Evolutionary conservation across 768 basidiomycete genomes (phyloP).

Genomic region (Amyloporia xantha): DNA sequence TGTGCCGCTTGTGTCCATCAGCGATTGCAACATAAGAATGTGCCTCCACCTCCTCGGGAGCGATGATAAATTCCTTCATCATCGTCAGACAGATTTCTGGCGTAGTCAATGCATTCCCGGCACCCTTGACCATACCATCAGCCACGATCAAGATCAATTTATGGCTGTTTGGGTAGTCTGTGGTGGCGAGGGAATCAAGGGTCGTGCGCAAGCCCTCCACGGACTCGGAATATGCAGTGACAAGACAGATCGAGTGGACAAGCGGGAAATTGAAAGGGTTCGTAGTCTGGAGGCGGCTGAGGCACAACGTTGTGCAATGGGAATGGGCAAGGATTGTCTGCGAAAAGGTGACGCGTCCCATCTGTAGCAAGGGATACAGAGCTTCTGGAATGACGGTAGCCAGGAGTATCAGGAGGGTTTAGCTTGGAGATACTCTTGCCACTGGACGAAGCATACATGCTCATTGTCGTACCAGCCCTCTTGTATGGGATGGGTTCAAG

Average conservation of each 20-base stretch:
- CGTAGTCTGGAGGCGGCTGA: slow-evolving; percentile 85
- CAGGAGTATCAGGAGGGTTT: slow-evolving; percentile 69
- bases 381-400: slow-evolving; percentile 69
- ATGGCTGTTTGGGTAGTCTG: slow-evolving; percentile 97
- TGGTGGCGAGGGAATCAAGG: slow-evolving; percentile 95
- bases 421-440: slow-evolving; percentile 41
- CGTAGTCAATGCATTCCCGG: slow-evolving; percentile 81
- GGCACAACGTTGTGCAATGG: slow-evolving; percentile 86
- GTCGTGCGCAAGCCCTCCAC: slow-evolving; percentile 95
- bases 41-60: slow-evolving; percentile 78
- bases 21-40: slow-evolving; percentile 98
- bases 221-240: slow-evolving; percentile 97
- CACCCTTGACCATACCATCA: slow-evolving; percentile 97
- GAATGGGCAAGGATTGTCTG: slow-evolving; percentile 83
- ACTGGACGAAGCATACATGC: slow-evolving; percentile 22
- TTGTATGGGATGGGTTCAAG: slow-evolving; percentile 58
- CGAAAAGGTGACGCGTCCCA: slow-evolving; percentile 41
- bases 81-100: slow-evolving; percentile 91
- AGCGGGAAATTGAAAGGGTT: slow-evolving; percentile 97
- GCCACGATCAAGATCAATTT: slow-evolving; percentile 93
- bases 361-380: slow-evolving; percentile 65
- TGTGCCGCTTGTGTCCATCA: slow-evolving; percentile 99
- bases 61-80: slow-evolving; percentile 93
- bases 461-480: slow-evolving; percentile 36
- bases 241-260: slow-evolving; percentile 89